Conservation (phyloP, 2,329 filamentous ascomycete species). For the Talaromyces marneffei region DNA sequence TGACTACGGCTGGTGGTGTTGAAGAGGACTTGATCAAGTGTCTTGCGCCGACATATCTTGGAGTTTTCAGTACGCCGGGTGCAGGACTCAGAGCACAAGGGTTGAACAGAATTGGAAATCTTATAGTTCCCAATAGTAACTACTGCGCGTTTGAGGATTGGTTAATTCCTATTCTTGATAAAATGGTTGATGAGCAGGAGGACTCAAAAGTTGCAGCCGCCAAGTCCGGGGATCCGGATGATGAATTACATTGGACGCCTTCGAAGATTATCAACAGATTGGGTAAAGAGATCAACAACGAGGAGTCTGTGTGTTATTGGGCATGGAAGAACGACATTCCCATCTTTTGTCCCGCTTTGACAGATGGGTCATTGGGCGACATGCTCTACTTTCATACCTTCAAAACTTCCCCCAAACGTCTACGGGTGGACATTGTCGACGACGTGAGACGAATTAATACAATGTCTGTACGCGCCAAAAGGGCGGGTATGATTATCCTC, state of each 20-base stretch:
- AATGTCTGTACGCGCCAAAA: conserved; percentile 77
- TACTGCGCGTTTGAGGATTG: conserved; percentile 98
- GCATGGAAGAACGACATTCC: conserved; percentile 95
- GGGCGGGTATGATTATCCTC: conserved; percentile 90
- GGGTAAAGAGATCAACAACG: conserved; percentile 89
- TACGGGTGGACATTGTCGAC: conserved; percentile 85
- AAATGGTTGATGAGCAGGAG: conserved; percentile 90
- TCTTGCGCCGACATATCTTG: conserved; percentile 86
- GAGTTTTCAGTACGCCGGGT: conserved; percentile 72
- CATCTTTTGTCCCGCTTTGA: conserved; percentile 92
- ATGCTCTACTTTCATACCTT: conserved; percentile 99
- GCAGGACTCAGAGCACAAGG: conserved; percentile 74
- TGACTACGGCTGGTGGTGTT: conserved; percentile 90
- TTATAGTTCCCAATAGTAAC: conserved; percentile 93
- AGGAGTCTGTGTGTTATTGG: conserved; percentile 93
- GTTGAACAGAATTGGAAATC: conserved; percentile 91
- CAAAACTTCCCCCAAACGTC: conserved; percentile 72
- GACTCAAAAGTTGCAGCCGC: conserved; percentile 56
- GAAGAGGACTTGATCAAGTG: conserved; percentile 99
- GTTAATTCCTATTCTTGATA: conserved; percentile 91
- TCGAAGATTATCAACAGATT: conserved; percentile 85
- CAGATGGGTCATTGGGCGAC: conserved; percentile 89
- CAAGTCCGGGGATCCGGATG: conserved; percentile 45
- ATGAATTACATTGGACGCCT: conserved; percentile 82
- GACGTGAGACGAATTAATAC: conserved; percentile 93